A percentile compares a stretch with the other conserved stretches of the same genome.
These are phyloP conservation scores for Diaporthe sp. DNA, from an alignment of 2,329 filamentous ascomycete genomes.

Conservation along the genomic window DNA sequence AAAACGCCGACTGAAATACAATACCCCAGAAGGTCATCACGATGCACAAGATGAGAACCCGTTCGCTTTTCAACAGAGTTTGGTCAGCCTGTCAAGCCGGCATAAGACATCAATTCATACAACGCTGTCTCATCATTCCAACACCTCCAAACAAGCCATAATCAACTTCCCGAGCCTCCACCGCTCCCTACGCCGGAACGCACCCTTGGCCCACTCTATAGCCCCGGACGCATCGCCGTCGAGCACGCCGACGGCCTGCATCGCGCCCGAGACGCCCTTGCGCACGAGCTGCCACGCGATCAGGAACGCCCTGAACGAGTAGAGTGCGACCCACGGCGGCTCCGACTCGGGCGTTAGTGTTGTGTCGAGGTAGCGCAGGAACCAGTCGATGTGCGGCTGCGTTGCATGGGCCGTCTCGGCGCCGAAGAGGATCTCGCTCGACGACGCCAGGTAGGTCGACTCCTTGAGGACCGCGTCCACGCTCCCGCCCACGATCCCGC, in stretches of 20 bases:
- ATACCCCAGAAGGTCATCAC: not conserved
- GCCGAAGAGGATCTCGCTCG: slow-evolving; percentile 52
- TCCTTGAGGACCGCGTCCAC: slow-evolving; percentile 53
- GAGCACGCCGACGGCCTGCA: slow-evolving; percentile 50
- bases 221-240: slow-evolving; percentile 51
- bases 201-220: slow-evolving; percentile 50
- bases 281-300: slow-evolving; percentile 56
- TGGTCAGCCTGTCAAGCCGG: not conserved
- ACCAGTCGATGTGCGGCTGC: slow-evolving; percentile 56
- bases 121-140: not conserved
- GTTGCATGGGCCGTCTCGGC: slow-evolving; percentile 48
- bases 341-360: slow-evolving; percentile 47
- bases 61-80: not conserved
- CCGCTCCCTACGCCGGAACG: slow-evolving; percentile 49
- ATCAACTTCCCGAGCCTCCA: slow-evolving; percentile 53
- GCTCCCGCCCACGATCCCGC: slow-evolving; percentile 54
- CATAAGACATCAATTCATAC: not conserved
- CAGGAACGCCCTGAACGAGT: slow-evolving; percentile 57
- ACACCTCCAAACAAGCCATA: slow-evolving; percentile 46
- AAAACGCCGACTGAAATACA: not conserved
- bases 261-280: slow-evolving; percentile 50
- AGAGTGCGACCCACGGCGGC: slow-evolving; percentile 56
- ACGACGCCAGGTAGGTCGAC: slow-evolving; percentile 50
- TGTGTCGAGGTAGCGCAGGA: slow-evolving; percentile 53
- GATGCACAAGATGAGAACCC: too few species aligned